Percentiles rank a stretch among this genome's conserved stretches.
Conservation (phyloP, 371 early-diverging fungal genomes). For the Mucor velutinosus region DNA sequence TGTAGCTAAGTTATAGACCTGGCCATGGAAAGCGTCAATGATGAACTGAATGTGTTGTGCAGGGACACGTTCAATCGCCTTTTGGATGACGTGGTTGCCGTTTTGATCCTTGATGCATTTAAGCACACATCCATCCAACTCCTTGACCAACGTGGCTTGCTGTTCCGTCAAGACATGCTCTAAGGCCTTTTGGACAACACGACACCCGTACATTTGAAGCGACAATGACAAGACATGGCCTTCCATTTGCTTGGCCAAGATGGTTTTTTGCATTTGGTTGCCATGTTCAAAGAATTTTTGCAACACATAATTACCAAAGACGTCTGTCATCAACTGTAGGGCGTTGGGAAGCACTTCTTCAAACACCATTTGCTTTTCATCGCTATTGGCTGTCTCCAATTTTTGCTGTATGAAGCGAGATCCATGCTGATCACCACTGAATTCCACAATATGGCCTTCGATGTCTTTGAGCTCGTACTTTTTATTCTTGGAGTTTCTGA, state of each 20-base stretch:
- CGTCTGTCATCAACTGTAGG: slow-evolving; percentile 97
- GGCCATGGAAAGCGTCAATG: slow-evolving; percentile 96
- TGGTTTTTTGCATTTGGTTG: slow-evolving; percentile 84
- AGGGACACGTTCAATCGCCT: slow-evolving; percentile 98
- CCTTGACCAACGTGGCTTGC: slow-evolving; percentile 88
- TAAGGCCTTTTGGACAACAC: slow-evolving; percentile 99
- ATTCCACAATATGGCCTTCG: slow-evolving; percentile 92
- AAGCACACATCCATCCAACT: slow-evolving; percentile 93
- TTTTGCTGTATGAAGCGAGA: slow-evolving; percentile 99
- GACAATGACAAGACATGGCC: slow-evolving; percentile 92
- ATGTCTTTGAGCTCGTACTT: slow-evolving; percentile 96
- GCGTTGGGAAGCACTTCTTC: slow-evolving; percentile 93
- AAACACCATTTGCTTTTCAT: slow-evolving; percentile 97
- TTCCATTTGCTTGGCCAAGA: slow-evolving; percentile 92
- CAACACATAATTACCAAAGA: slow-evolving; percentile 99
- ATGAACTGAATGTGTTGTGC: slow-evolving; percentile 94
- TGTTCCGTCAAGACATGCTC: slow-evolving; percentile 91
- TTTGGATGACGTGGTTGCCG: slow-evolving; percentile 99
- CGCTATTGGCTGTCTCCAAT: slow-evolving; percentile 89
- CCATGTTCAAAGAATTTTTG: slow-evolving; percentile 99
- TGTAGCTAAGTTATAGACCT: slow-evolving; percentile 94
- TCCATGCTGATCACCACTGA: slow-evolving; percentile 99
- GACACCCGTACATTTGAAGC: slow-evolving; percentile 99
- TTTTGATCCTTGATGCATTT: slow-evolving; percentile 99
- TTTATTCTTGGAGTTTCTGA: slow-evolving; percentile 90